Percentiles rank a stretch among this genome's conserved stretches.
phyloP scores from a whole-genome alignment of 768 basidiomycete genomes.

The Cantharellus anzutake region DNA sequence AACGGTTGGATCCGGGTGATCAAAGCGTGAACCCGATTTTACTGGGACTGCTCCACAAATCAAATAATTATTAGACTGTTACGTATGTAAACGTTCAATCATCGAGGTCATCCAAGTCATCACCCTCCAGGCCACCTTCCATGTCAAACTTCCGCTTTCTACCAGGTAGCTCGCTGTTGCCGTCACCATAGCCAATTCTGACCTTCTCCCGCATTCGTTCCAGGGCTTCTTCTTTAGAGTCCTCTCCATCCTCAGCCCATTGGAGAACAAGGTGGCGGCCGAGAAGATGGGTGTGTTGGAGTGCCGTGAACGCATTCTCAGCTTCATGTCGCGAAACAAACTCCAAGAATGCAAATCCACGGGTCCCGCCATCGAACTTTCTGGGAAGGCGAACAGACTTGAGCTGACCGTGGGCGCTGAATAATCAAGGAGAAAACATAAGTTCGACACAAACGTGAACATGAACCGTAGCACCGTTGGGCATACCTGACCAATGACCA shows the following conservation, averaged over 20 bases:
- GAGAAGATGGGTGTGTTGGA: slow-evolving; percentile 88
- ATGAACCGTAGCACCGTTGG: neutral
- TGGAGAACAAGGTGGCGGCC: slow-evolving; percentile 89
- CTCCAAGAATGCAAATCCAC: slow-evolving; percentile 95
- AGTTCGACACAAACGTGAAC: neutral
- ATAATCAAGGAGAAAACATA: neutral
- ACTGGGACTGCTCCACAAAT: too few relatives aligned
- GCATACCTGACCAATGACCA: slow-evolving; percentile 73
- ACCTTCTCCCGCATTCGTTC: slow-evolving; percentile 61
- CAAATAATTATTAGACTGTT: too few relatives aligned
- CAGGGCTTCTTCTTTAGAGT: slow-evolving; percentile 18
- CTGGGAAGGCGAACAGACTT: slow-evolving; percentile 88
- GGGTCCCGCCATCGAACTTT: slow-evolving; percentile 71
- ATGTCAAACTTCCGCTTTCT: slow-evolving; percentile 51
- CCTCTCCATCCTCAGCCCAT: slow-evolving; percentile 58
- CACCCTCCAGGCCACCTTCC: slow-evolving; percentile 12
- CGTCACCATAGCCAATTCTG: slow-evolving; percentile 55
- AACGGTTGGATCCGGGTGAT: too few relatives aligned
- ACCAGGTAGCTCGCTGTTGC: slow-evolving; percentile 44
- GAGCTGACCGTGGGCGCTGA: slow-evolving; percentile 73
- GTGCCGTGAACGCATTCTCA: slow-evolving; percentile 65
- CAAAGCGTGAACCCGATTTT: too few relatives aligned
- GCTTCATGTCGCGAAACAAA: slow-evolving; percentile 83
- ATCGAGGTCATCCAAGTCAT: too few relatives aligned
- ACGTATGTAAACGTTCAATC: too few relatives aligned